Base-by-base conservation (phyloP, 2,329 filamentous ascomycete genomes). In the Colletotrichum cuscutae region DNA sequence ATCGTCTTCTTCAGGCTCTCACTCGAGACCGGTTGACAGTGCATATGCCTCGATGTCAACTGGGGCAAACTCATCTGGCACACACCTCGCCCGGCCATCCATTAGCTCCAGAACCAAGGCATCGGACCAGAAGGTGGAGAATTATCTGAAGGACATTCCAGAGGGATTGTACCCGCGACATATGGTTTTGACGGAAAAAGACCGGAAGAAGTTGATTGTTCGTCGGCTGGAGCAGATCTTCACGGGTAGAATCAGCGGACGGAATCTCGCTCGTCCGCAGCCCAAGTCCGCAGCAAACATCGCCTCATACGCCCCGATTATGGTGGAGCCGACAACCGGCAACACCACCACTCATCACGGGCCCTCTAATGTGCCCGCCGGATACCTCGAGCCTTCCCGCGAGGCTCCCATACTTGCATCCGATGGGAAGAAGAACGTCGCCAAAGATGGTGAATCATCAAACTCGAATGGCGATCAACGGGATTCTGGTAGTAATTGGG, bases 161-260 rank as follows among this genome's bases (percentile, higher is more conserved):
- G 88, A 91, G 74, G 91, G 92, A 0, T 79, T 95, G 0, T 85
- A 94, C 49, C 92, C 93, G 0, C 88, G 88, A 12, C 86, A 88
- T 56, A 84, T 87, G 28, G 80, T 84, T 0, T 89, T 95, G 88
- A 91, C 91, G 0, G 94, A 96, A 15, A 91, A 90, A 75, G 89
- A 93, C 6, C 94, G 90, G 83, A 95, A 94, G 84, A 94, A 92
- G 78, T 79, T 95, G 24, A 92, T 96, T 0, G 94, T 96, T 2
- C 88, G 90, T 66, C 89, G 93, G 2, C 81, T 97, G 6, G 94
- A 97, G 78, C 93, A 95, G 75, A 86, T 97, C 1, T 97, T 97
- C 74, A 95, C 94, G 0, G 94, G 94, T 3, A 93, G 92, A 78
- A 85, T 87, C 22, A 81, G 80, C 4, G 84, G 84, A 5, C 81